Conservation (phyloP, 2,329 filamentous ascomycete species). For the Trichoderma sp. region DNA sequence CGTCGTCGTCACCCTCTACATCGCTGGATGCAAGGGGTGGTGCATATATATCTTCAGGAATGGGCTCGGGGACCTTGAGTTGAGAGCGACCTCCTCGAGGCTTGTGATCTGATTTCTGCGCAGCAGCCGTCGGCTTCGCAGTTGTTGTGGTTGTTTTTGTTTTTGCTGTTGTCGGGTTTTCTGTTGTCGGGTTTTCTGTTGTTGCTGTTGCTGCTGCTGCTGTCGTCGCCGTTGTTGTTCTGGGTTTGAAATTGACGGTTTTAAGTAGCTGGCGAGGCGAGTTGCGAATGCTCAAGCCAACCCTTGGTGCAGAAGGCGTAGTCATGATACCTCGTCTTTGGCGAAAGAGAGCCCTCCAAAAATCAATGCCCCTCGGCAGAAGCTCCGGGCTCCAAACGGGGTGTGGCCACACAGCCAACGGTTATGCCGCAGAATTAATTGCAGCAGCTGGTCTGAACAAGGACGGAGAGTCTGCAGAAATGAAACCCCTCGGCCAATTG, state of each 20-base stretch:
- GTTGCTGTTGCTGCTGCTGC: neutral
- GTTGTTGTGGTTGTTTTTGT: neutral
- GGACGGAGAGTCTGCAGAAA: neutral
- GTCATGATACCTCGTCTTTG: neutral
- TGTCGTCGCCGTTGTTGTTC: neutral
- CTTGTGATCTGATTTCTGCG: neutral
- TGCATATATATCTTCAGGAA: slow-evolving; percentile 25
- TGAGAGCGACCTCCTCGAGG: neutral
- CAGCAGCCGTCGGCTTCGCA: neutral
- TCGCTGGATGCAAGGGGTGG: slow-evolving; percentile 36
- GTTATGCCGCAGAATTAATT: neutral
- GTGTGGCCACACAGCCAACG: neutral
- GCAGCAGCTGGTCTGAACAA: neutral
- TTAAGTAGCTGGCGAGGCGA: neutral
- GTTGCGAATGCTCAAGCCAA: slow-evolving; percentile 4
- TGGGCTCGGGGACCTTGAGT: slow-evolving; percentile 1
- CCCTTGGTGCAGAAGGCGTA: neutral
- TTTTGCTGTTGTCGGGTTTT: neutral
- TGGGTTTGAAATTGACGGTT: neutral
- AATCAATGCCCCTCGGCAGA: neutral
- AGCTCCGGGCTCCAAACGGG: neutral
- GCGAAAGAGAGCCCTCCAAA: neutral
- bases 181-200: neutral
- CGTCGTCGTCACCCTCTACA: neutral
- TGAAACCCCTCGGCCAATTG: neutral